Evolutionary conservation across 176 grass and related monocot species (phyloP).

Genomic region (Bothriochloa decipiens): DNA sequence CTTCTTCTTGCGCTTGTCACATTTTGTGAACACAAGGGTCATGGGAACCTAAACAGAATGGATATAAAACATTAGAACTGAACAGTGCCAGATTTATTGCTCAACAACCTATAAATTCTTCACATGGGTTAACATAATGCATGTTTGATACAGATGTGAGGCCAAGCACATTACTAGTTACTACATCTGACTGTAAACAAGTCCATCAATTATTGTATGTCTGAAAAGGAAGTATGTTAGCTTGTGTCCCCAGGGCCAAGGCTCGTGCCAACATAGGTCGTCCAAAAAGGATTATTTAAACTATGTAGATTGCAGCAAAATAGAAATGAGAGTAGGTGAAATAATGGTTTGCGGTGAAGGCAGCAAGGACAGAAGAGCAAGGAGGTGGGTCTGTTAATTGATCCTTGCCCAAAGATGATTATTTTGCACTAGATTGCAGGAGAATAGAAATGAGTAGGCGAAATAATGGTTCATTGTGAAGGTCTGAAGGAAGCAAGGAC

Average conservation of each 20-base stretch:
- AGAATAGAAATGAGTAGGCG: constrained; percentile 11
- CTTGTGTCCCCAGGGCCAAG: constrained; percentile 29
- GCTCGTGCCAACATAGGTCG: constrained; percentile 32
- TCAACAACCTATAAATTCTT: constrained; percentile 10
- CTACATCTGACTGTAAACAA: background rate
- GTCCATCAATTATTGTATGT: constrained; percentile 16
- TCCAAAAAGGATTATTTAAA: constrained; percentile 24
- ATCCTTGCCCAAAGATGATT: constrained; percentile 19
- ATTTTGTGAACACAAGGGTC: constrained; percentile 96
- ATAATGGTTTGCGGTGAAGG: constrained; percentile 18
- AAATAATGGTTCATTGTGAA: constrained; percentile 24
- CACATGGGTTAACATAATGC: background rate
- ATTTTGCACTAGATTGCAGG: constrained; percentile 33
- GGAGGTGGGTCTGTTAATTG: background rate
- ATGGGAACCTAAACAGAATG: constrained; percentile 77
- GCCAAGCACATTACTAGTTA: background rate
- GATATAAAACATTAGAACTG: constrained; percentile 18
- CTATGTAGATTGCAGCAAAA: constrained; percentile 21
- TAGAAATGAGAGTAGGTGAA: constrained; percentile 9
- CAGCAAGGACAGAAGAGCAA: constrained; percentile 31
- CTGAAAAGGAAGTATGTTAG: background rate
- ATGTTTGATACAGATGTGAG: constrained; percentile 1
- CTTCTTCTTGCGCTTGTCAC: constrained; percentile 97
- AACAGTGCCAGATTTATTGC: constrained; percentile 3
- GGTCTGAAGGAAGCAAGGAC: constrained; percentile 43